Evolutionary conservation across 2,329 filamentous ascomycete species (phyloP).

Genomic region (Sporothrix protearum): DNA sequence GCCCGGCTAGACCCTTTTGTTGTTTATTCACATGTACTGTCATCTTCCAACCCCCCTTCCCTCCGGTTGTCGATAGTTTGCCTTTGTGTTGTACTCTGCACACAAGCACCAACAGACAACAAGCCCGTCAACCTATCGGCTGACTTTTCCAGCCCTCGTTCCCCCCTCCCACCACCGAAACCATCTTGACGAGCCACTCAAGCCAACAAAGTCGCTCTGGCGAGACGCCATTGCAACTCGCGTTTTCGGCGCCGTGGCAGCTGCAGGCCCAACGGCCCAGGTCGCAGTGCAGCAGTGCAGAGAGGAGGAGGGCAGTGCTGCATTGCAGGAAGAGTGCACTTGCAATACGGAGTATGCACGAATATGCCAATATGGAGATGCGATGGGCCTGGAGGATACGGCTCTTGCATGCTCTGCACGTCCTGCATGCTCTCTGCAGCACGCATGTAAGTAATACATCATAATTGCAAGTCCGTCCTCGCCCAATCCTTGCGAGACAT

Average conservation of each 20-base stretch:
- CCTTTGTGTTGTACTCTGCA: no score
- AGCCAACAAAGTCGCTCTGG: not conserved
- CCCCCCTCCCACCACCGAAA: not conserved
- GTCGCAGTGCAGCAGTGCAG: conserved; percentile 16
- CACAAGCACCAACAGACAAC: conserved; percentile 3
- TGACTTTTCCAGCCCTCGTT: not conserved
- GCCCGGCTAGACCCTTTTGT: not conserved
- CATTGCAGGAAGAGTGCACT: not conserved
- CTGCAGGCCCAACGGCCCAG: not conserved
- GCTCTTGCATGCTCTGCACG: not conserved
- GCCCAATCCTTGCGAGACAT: not conserved
- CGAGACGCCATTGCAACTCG: not conserved
- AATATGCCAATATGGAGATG: not conserved
- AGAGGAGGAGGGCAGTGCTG: not conserved
- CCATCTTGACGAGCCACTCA: not conserved
- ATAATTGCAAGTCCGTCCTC: not conserved
- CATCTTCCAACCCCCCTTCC: not conserved
- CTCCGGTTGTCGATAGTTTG: not conserved
- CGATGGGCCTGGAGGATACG: not conserved
- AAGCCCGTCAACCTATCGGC: not conserved
- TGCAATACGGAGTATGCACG: not conserved
- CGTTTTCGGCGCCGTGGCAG: not conserved
- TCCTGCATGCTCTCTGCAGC: not conserved
- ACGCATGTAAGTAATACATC: not conserved
- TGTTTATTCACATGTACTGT: not conserved